Evolutionary conservation across 2,329 filamentous ascomycete genomes (phyloP).

Genomic region (Aspergillus pseudoviridinutans): DNA sequence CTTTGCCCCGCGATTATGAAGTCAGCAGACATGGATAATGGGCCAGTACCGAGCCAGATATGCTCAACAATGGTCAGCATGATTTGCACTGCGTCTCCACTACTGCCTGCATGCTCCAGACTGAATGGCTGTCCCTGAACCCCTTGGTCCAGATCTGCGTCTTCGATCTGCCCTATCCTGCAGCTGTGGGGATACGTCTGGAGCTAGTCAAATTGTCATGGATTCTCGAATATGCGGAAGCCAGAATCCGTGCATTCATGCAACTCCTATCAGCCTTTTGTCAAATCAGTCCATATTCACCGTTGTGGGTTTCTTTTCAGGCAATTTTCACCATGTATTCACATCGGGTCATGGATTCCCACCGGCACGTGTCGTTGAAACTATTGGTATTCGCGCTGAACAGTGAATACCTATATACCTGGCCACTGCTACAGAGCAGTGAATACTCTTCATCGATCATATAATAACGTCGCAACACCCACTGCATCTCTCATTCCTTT

Average conservation of each 20-base stretch:
- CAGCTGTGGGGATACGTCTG: slow-evolving; percentile 1
- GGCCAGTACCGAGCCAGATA: too few species aligned
- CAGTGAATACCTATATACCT: not conserved
- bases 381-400: not conserved
- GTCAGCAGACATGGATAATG: not conserved
- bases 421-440: not conserved
- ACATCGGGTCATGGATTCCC: not conserved
- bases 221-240: slow-evolving; percentile 22
- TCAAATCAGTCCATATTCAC: not conserved
- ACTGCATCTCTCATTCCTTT: not conserved
- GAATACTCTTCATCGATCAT: not conserved
- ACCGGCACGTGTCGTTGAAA: not conserved
- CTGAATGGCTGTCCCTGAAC: slow-evolving; percentile 1
- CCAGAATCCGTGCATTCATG: slow-evolving; percentile 24
- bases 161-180: slow-evolving; percentile 5
- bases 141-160: slow-evolving; percentile 5
- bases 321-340: not conserved
- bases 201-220: slow-evolving; percentile 8
- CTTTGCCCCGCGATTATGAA: not conserved
- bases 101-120: not conserved
- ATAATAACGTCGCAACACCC: not conserved
- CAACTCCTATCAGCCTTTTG: not conserved
- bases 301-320: not conserved
- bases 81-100: slow-evolving; percentile 10
- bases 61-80: not conserved